A percentile compares a stretch with the other conserved stretches of the same genome.
Conservation (phyloP, 805 yeast genomes). For the Metschnikowia bowlesiae region DNA sequence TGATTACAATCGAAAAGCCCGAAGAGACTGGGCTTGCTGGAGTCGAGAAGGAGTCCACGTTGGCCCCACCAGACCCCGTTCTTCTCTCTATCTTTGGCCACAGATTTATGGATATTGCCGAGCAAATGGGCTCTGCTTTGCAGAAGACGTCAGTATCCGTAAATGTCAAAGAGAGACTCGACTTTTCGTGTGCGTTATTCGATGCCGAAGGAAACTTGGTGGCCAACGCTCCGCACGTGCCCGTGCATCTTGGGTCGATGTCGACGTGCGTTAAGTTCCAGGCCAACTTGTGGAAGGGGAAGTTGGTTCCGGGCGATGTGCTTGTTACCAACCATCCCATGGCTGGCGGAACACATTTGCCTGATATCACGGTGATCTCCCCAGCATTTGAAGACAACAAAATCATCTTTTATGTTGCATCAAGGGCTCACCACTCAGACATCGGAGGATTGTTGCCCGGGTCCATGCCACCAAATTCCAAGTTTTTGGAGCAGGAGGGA, state of each 20-base stretch:
- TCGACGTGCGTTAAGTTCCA: conserved; percentile 45
- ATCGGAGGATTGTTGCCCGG: conserved; percentile 93
- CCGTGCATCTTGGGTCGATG: conserved; percentile 46
- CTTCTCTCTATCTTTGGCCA: conserved; percentile 20
- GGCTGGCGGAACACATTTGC: conserved; percentile 43
- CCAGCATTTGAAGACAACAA: conserved; percentile 62
- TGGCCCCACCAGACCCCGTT: conserved; percentile 15
- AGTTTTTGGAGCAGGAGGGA: conserved; percentile 82
- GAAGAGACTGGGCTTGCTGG: background rate
- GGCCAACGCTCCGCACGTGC: conserved; percentile 45
- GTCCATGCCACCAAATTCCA: conserved; percentile 91
- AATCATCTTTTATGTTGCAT: conserved; percentile 80
- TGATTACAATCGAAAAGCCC: conserved; percentile 7
- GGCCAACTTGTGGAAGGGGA: conserved; percentile 36
- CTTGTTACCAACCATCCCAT: conserved; percentile 40
- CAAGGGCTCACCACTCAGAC: conserved; percentile 95
- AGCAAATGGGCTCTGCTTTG: conserved; percentile 43
- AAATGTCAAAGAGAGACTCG: conserved; percentile 42
- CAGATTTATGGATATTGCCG: conserved; percentile 22
- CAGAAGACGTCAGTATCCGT: conserved; percentile 45
- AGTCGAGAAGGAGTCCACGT: background rate
- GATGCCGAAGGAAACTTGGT: conserved; percentile 40
- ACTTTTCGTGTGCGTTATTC: conserved; percentile 44
- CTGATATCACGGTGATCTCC: conserved; percentile 78
- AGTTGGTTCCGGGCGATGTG: conserved; percentile 39